Evolutionary conservation across 1,284 basidiomycete genomes (phyloP).

Genomic region (Austropuccinia psidii): DNA sequence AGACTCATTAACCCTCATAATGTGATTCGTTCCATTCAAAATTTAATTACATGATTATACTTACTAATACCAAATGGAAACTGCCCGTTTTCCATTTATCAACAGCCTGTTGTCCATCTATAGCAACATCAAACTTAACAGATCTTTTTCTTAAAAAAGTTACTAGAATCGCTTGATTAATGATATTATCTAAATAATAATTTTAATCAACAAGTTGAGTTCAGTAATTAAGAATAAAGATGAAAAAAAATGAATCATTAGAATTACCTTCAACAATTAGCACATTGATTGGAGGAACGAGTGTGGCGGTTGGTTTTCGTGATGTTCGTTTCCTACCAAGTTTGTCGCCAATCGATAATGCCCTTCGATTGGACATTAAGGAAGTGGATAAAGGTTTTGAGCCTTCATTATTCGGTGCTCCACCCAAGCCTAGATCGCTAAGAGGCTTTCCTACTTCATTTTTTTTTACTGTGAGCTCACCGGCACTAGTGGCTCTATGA

Average conservation of each 20-base stretch:
- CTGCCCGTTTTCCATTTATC: slow-evolving; percentile 88
- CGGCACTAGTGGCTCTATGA: not conserved
- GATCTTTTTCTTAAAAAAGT: slow-evolving; percentile 94
- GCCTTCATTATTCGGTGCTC: not conserved
- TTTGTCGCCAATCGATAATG: not conserved
- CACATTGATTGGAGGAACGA: slow-evolving; percentile 84
- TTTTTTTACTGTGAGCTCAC: not conserved
- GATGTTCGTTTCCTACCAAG: not conserved
- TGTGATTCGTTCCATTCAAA: not conserved
- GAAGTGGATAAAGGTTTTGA: not conserved
- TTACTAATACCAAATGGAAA: slow-evolving; percentile 90
- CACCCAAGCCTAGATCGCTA: not conserved
- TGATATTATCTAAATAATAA: slow-evolving; percentile 73
- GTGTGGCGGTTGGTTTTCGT: slow-evolving; percentile 17
- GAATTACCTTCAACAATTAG: slow-evolving; percentile 80
- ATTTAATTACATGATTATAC: slow-evolving; percentile 44
- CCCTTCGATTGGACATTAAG: not conserved
- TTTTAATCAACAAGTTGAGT: slow-evolving; percentile 16
- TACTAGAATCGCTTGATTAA: slow-evolving; percentile 92
- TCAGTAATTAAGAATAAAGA: not conserved
- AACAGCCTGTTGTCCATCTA: slow-evolving; percentile 90
- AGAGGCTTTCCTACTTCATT: not conserved
- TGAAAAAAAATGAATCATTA: slow-evolving; percentile 35
- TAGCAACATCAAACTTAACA: slow-evolving; percentile 90
- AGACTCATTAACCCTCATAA: not conserved